Conservation (phyloP, 257 asterid genomes). For the Echites panduratus region DNA sequence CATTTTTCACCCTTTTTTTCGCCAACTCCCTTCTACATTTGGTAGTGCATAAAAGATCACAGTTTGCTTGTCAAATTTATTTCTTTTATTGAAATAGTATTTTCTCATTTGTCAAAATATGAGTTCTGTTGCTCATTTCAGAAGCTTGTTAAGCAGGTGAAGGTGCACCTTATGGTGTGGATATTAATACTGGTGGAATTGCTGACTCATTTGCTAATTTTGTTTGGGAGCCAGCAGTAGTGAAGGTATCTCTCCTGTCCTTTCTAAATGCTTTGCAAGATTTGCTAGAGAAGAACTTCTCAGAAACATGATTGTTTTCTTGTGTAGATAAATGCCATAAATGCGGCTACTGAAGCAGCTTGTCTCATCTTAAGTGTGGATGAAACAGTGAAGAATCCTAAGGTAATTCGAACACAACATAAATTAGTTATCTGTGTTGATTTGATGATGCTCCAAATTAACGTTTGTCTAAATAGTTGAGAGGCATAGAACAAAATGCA, state of each 20-base stretch:
- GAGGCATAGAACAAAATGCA: background rate
- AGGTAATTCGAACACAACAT: slow-evolving; percentile 35
- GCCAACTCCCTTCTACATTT: too few species aligned
- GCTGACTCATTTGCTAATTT: slow-evolving; percentile 72
- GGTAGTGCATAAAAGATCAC: background rate
- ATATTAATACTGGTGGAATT: slow-evolving; percentile 51
- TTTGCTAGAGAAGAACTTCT: too few species aligned
- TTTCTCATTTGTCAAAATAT: background rate
- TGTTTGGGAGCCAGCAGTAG: slow-evolving; percentile 89
- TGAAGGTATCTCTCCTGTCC: slow-evolving; percentile 43
- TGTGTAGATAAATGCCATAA: slow-evolving; percentile 70
- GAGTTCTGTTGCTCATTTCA: slow-evolving; percentile 3
- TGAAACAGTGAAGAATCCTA: slow-evolving; percentile 82
- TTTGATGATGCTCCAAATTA: background rate
- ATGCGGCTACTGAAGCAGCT: slow-evolving; percentile 93
- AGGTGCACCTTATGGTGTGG: slow-evolving; percentile 58
- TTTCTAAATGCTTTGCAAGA: too few species aligned
- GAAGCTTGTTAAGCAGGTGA: slow-evolving; percentile 30
- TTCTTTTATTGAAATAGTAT: background rate
- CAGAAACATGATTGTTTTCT: slow-evolving; percentile 4
- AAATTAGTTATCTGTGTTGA: background rate
- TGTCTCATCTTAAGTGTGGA: slow-evolving; percentile 81
- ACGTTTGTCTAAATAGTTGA: background rate
- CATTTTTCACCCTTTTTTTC: too few species aligned
- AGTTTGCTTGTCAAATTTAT: background rate